phyloP scores from a whole-genome alignment of 2,329 filamentous ascomycete genomes.

The Ascochyta viciae-villosae region DNA sequence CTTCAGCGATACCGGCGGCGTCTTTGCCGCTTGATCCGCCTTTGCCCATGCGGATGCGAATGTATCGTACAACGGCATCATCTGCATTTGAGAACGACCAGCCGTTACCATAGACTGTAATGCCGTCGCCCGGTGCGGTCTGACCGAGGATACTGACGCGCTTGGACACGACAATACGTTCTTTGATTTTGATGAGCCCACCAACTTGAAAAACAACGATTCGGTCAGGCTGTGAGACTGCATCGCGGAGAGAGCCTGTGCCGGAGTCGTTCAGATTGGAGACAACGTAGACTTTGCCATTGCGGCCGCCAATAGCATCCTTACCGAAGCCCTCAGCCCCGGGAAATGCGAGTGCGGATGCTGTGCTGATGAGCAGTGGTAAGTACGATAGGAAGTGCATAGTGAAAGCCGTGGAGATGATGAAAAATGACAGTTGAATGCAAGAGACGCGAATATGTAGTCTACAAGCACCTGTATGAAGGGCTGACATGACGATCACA shows the following conservation, averaged over 20 bases:
- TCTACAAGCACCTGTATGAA: neutral
- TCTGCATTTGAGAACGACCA: slow-evolving; percentile 61
- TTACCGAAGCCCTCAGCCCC: slow-evolving; percentile 60
- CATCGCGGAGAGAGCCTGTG: slow-evolving; percentile 59
- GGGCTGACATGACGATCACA: neutral
- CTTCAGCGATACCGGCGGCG: slow-evolving; percentile 61
- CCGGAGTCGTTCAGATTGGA: slow-evolving; percentile 59
- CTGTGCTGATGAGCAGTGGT: slow-evolving; percentile 26
- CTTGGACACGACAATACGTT: slow-evolving; percentile 57
- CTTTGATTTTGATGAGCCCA: slow-evolving; percentile 58
- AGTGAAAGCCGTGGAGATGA: neutral
- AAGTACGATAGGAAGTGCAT: slow-evolving; percentile 28
- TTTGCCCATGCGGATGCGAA: slow-evolving; percentile 63
- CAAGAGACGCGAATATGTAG: neutral
- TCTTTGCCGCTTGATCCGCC: slow-evolving; percentile 61
- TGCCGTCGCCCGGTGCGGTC: slow-evolving; percentile 58
- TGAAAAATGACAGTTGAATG: neutral
- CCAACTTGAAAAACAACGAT: slow-evolving; percentile 60
- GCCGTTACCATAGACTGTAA: slow-evolving; percentile 63
- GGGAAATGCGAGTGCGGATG: slow-evolving; percentile 53
- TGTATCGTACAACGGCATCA: slow-evolving; percentile 62
- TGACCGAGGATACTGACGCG: slow-evolving; percentile 60
- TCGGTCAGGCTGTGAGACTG: slow-evolving; percentile 57
- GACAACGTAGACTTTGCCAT: slow-evolving; percentile 58
- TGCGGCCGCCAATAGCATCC: slow-evolving; percentile 56